Evolutionary conservation across 192 early-diverging fungal genomes (phyloP).

Genomic region (Coemansia sp.): DNA sequence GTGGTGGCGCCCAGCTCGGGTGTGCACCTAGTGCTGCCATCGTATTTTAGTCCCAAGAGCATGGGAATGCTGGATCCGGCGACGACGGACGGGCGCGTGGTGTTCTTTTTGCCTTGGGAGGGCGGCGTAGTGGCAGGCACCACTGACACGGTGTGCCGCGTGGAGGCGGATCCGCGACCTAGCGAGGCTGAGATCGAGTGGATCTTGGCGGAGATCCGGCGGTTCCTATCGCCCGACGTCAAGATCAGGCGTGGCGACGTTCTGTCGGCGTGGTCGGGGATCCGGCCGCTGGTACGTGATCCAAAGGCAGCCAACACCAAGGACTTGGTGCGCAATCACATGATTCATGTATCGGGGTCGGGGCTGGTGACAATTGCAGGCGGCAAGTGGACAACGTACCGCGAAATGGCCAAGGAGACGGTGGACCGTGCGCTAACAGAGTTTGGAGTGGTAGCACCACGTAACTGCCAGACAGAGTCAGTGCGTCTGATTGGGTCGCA

Average conservation of each 20-base stretch:
- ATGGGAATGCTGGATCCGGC: conserved; percentile 95
- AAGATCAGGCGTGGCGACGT: conserved; percentile 97
- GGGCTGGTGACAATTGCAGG: conserved; percentile 93
- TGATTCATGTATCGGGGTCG: conserved; percentile 81
- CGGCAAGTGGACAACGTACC: conserved; percentile 98
- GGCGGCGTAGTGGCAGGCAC: conserved; percentile 95
- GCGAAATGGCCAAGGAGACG: conserved; percentile 94
- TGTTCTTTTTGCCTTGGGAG: conserved; percentile 98
- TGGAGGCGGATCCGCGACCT: conserved; percentile 81
- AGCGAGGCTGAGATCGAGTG: conserved; percentile 92
- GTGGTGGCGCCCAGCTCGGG: conserved; percentile 94
- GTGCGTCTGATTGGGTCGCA: conserved; percentile 81
- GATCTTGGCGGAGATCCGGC: conserved; percentile 89
- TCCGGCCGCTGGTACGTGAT: conserved; percentile 94
- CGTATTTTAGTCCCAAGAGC: conserved; percentile 89
- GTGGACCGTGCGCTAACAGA: conserved; percentile 81
- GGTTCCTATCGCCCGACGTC: conserved; percentile 88
- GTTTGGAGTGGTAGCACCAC: conserved; percentile 65
- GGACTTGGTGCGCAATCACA: conserved; percentile 93
- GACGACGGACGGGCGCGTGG: conserved; percentile 92
- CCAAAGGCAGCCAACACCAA: conserved; percentile 89
- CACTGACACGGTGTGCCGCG: conserved; percentile 85
- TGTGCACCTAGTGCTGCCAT: conserved; percentile 92
- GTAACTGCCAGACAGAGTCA: conserved; percentile 72
- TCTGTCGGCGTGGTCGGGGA: conserved; percentile 96